Evolutionary conservation across 495 filamentous ascomycete species (phyloP).

Genomic region (Tuber magnatum): DNA sequence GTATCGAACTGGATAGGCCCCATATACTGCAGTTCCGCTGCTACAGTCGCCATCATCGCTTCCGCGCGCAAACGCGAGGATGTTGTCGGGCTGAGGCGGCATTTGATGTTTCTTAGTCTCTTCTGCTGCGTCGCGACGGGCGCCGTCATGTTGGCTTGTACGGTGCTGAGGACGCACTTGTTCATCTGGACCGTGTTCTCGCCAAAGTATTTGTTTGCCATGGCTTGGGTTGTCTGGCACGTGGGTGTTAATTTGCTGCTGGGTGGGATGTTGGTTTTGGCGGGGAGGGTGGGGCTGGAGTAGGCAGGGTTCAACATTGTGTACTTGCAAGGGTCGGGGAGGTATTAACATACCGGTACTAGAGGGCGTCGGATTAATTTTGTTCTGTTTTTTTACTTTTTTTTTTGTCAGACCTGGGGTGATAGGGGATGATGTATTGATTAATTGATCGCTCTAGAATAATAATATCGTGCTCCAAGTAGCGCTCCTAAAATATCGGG

Average conservation of each 20-base stretch:
- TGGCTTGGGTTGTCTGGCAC: constrained; percentile 83
- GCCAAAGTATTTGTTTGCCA: constrained; percentile 87
- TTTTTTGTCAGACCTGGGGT: background rate
- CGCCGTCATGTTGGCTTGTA: constrained; percentile 84
- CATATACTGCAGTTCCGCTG: constrained; percentile 72
- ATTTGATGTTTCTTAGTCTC: constrained; percentile 58
- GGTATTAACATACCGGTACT: background rate
- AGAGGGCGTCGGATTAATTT: background rate
- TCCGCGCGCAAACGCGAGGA: constrained; percentile 42
- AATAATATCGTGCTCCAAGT: background rate
- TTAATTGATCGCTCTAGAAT: background rate
- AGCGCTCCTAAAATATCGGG: background rate
- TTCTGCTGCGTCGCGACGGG: constrained; percentile 55
- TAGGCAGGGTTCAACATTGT: background rate
- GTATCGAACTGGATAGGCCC: constrained; percentile 84
- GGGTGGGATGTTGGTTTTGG: constrained; percentile 52
- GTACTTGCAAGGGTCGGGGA: background rate
- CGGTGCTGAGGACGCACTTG: constrained; percentile 72
- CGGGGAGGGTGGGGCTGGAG: constrained; percentile 41
- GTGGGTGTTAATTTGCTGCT: constrained; percentile 58
- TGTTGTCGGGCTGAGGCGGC: constrained; percentile 41
- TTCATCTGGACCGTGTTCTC: constrained; percentile 99
- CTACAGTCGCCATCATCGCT: constrained; percentile 52
- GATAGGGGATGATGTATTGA: background rate
- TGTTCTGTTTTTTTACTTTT: background rate